Conservation (phyloP, 2,329 filamentous ascomycete species). For the Hymenoscyphus occultus region DNA sequence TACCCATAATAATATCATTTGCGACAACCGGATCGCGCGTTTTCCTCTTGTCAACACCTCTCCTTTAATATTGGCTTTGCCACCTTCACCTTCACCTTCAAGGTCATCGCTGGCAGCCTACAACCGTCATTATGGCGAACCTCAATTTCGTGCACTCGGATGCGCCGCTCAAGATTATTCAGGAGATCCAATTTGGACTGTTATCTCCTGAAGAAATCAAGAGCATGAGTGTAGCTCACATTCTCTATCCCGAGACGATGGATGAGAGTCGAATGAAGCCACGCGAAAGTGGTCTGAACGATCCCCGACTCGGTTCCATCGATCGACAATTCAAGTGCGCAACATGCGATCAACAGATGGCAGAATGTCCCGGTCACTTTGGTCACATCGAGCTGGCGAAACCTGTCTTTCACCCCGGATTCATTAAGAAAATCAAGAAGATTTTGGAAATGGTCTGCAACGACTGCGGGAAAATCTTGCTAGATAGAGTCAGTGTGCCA, state of each 20-base stretch:
- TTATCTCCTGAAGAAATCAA: conserved; percentile 99
- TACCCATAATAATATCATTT: conserved; percentile 16
- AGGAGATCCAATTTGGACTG: conserved; percentile 98
- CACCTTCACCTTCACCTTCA: conserved; percentile 10
- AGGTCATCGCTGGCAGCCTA: conserved; percentile 10
- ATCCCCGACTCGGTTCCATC: conserved; percentile 93
- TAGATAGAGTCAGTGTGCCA: conserved; percentile 91
- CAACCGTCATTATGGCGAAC: conserved; percentile 72
- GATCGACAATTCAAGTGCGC: conserved; percentile 94
- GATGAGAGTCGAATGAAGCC: conserved; percentile 91
- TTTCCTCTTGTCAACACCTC: conserved; percentile 23
- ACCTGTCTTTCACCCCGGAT: conserved; percentile 92
- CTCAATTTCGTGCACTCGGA: conserved; percentile 86
- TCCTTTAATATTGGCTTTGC: conserved; percentile 18
- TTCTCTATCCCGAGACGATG: conserved; percentile 99
- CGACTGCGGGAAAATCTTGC: conserved; percentile 96
- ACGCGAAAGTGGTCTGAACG: conserved; percentile 87
- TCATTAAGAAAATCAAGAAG: conserved; percentile 99
- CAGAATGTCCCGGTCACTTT: conserved; percentile 95
- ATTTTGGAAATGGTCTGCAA: conserved; percentile 98
- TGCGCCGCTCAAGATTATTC: conserved; percentile 93
- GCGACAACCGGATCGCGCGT: conserved; percentile 27
- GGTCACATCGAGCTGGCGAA: conserved; percentile 97
- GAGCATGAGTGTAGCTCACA: conserved; percentile 94
- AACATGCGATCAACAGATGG: conserved; percentile 93